A percentile compares a stretch with the other conserved stretches of the same genome.
phyloP scores from a whole-genome alignment of 2,329 filamentous ascomycete species.

The Cercospora canescens region DNA sequence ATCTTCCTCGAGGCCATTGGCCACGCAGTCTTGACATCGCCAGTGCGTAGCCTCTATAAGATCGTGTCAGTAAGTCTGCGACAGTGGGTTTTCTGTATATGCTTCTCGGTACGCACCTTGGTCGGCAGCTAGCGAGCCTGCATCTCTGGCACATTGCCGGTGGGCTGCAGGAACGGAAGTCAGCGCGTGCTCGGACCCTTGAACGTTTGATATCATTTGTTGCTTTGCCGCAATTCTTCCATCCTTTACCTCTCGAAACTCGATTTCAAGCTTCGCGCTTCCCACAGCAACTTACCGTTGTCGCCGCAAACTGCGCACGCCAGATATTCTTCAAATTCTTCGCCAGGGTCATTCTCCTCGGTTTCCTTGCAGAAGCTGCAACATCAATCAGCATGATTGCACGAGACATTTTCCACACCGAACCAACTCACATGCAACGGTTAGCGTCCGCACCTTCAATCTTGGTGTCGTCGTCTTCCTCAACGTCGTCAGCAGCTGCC shows the following conservation, averaged over 20 bases:
- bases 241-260: constrained; percentile 21
- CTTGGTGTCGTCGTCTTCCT: constrained; percentile 52
- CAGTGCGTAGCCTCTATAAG: constrained; percentile 57
- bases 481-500: constrained; percentile 54
- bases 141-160: constrained; percentile 80
- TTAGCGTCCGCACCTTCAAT: constrained; percentile 54
- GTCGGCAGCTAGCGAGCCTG: constrained; percentile 61
- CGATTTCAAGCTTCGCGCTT: constrained; percentile 11
- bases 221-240: constrained; percentile 29
- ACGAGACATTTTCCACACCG: background rate
- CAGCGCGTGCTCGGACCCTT: constrained; percentile 42
- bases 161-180: constrained; percentile 68
- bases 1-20: constrained; percentile 50
- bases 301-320: constrained; percentile 76
- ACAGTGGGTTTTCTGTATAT: constrained; percentile 13
- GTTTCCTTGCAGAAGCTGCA: constrained; percentile 77
- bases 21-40: constrained; percentile 61
- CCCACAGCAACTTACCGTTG: constrained; percentile 64
- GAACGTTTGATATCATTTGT: constrained; percentile 30
- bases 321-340: constrained; percentile 78
- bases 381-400: constrained; percentile 23
- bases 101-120: constrained; percentile 57
- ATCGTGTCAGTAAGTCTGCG: constrained; percentile 27
- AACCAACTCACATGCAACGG: constrained; percentile 62
- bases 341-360: constrained; percentile 78